Conservation (phyloP, 1,284 basidiomycete species). For the Heliocybe sulcata region DNA sequence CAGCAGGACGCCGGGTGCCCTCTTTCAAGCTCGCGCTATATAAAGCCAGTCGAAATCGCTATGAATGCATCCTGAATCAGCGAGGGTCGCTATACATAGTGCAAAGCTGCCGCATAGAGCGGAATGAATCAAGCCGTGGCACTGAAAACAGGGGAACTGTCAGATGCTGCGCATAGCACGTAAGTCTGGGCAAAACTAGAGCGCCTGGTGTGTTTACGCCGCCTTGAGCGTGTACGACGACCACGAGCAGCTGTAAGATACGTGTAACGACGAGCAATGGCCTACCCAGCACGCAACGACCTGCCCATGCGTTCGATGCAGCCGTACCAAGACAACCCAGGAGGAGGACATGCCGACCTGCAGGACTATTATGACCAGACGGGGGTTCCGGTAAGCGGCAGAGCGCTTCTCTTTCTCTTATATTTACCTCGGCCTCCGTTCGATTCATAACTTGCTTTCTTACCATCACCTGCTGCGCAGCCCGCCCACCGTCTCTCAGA, state of each 20-base stretch:
- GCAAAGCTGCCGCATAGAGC: too few relatives aligned
- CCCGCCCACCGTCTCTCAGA: conserved; percentile 26
- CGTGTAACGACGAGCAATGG: background rate
- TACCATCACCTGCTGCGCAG: conserved; percentile 21
- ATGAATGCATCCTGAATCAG: too few relatives aligned
- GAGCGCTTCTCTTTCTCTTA: background rate
- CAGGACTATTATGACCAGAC: conserved; percentile 3
- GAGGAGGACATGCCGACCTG: background rate
- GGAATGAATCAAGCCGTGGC: background rate
- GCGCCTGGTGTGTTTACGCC: background rate
- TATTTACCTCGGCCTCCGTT: conserved; percentile 1
- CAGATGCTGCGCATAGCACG: background rate
- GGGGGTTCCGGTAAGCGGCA: background rate
- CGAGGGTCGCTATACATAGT: too few relatives aligned
- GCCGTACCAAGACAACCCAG: conserved; percentile 1
- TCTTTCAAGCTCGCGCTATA: background rate
- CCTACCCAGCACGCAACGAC: background rate
- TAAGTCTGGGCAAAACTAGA: background rate
- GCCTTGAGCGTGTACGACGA: background rate
- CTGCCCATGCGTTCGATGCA: background rate
- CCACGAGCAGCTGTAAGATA: background rate
- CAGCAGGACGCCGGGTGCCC: background rate
- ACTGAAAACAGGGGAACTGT: background rate
- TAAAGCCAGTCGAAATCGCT: background rate
- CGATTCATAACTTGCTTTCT: background rate